A percentile compares a stretch with the other conserved stretches of the same genome.
These are phyloP conservation scores for Fraxinus sp. DNA, from an alignment of 305 asterid genomes.

Conservation along the genomic window DNA sequence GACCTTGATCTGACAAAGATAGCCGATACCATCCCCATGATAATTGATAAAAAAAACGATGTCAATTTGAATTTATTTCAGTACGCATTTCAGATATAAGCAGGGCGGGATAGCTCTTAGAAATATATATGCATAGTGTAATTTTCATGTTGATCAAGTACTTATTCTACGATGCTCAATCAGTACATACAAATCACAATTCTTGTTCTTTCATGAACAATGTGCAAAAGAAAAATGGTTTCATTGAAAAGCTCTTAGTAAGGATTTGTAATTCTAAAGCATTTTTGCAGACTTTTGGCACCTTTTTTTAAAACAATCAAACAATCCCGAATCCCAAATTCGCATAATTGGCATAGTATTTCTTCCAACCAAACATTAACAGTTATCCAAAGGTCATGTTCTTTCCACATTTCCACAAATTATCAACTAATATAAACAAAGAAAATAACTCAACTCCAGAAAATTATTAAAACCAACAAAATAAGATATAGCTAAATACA, in stretches of 20 bases:
- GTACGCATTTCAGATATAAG: background rate
- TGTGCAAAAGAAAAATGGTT: background rate
- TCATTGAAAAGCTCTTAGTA: background rate
- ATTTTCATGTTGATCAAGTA: background rate
- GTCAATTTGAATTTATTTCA: background rate
- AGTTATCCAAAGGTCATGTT: background rate
- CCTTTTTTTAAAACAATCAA: background rate
- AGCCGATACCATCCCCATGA: background rate
- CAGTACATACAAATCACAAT: background rate
- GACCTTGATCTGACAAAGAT: background rate
- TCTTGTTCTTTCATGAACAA: background rate
- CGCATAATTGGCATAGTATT: background rate
- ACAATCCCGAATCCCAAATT: background rate
- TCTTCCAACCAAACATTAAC: background rate
- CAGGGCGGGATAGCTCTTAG: background rate
- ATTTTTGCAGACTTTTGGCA: background rate
- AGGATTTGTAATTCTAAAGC: background rate
- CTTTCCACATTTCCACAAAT: constrained; percentile 4
- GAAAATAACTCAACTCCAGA: constrained; percentile 18
- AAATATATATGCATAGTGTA: background rate
- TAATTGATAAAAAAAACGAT: background rate
- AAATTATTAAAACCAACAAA: background rate
- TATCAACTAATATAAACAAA: constrained; percentile 20
- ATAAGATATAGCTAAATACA: background rate
- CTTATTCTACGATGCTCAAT: background rate